Evolutionary conservation across 2,329 filamentous ascomycete genomes (phyloP).

Genomic region (Penicillium janthinellum): DNA sequence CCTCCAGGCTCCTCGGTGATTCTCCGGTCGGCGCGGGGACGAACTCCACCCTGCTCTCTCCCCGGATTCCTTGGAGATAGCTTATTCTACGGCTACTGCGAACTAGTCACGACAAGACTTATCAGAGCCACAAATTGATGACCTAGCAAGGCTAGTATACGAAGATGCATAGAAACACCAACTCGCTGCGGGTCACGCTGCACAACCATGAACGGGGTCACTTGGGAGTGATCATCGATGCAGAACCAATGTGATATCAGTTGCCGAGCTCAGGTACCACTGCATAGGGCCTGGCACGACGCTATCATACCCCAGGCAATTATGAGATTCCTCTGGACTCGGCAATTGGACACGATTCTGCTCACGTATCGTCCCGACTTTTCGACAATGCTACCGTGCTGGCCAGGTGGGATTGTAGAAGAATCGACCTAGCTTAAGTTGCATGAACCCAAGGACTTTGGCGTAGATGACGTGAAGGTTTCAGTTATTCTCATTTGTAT

Average conservation of each 20-base stretch:
- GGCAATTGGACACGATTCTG: neutral
- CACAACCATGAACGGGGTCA: neutral
- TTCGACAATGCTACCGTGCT: neutral
- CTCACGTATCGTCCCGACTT: neutral
- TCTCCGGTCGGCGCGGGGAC: constrained; percentile 13
- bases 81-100: neutral
- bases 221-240: constrained; percentile 8
- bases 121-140: too few relatives aligned
- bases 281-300: constrained; percentile 5
- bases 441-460: neutral
- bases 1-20: neutral
- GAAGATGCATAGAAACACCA: neutral
- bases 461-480: neutral
- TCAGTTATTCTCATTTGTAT: neutral
- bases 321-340: too few relatives aligned
- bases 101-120: too few relatives aligned
- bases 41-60: constrained; percentile 12
- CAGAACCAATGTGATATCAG: constrained; percentile 9
- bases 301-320: neutral
- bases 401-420: neutral
- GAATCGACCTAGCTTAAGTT: neutral
- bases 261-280: constrained; percentile 12
- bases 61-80: constrained; percentile 10
- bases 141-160: too few relatives aligned
- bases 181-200: neutral